Evolutionary conservation across 495 filamentous ascomycete genomes (phyloP).

Genomic region (Lindgomyces ingoldianus): DNA sequence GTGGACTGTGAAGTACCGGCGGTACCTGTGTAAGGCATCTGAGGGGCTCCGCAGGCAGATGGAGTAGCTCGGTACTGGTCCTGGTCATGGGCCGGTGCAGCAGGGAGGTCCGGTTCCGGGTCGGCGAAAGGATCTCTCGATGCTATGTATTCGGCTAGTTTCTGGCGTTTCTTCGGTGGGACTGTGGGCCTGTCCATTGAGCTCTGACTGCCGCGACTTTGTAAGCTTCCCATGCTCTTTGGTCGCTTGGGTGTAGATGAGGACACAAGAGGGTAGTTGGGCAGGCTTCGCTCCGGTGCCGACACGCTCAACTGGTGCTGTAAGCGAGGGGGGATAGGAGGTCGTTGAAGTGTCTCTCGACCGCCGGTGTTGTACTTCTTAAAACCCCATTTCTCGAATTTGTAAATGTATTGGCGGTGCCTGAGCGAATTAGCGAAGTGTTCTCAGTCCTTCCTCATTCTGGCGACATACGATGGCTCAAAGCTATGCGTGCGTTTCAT

Average conservation of each 20-base stretch:
- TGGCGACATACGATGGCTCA: constrained; percentile 14
- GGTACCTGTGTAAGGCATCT: background rate
- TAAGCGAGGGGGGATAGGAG: background rate
- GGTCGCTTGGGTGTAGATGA: constrained; percentile 11
- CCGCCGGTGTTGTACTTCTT: constrained; percentile 18
- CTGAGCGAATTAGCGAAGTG: constrained; percentile 3
- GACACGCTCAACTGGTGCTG: constrained; percentile 3
- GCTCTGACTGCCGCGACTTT: constrained; percentile 1
- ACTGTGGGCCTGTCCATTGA: constrained; percentile 21
- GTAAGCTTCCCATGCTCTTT: constrained; percentile 26
- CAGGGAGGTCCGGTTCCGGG: background rate
- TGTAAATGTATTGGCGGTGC: constrained; percentile 14
- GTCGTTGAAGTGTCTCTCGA: background rate
- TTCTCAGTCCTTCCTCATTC: background rate
- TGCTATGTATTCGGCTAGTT: constrained; percentile 13
- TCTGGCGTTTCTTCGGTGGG: constrained; percentile 26
- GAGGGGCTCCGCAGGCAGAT: background rate
- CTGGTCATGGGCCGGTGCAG: background rate
- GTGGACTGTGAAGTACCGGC: background rate
- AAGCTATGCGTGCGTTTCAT: constrained; percentile 15
- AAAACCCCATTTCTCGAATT: constrained; percentile 9
- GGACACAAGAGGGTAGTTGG: background rate
- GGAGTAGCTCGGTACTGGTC: background rate
- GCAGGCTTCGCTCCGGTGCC: background rate
- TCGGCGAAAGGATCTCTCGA: constrained; percentile 8